Evolutionary conservation across 2,329 filamentous ascomycete species (phyloP), one percentile per base, ranked within the genome.

Genomic region (Pseudocercospora vitis): DNA sequence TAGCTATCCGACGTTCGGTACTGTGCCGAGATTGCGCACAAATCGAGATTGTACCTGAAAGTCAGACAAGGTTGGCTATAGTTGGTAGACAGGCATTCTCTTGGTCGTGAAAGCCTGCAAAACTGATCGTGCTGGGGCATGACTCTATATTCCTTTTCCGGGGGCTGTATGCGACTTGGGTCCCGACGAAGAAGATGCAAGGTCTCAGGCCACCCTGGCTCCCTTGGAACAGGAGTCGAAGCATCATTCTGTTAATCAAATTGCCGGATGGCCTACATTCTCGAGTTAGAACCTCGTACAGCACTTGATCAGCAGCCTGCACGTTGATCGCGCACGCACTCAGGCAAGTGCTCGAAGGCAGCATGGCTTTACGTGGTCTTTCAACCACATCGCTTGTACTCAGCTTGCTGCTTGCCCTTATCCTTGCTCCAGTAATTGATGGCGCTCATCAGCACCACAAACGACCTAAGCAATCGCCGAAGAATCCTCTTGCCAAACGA

Each of bases 401-500:
- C n/a, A n/a, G n/a, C n/a, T n/a, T n/a, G n/a, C n/a, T n/a, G n/a
- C n/a, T n/a, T n/a, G n/a, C n/a, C n/a, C n/a, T n/a, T n/a, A n/a
- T n/a, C n/a, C n/a, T n/a, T n/a, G n/a, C n/a, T n/a, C n/a, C n/a
- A n/a, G n/a, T n/a, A n/a, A n/a, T n/a, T n/a, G n/a, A n/a, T n/a
- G 24, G 8, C 18, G 21, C 19, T 18, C 21, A 26, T 24, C 18
- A 42, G 37, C 37, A 42, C n/a, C 42, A 45, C 24, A 14, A 45
- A 26, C 12, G 29, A 3, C 24, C 29, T 18, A 45, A 45, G 14
- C 40, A 29, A 21, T 29, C 40, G 7, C 11, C 40, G 2, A 28
- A 45, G 40, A 45, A 45, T n/a, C 12, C 14, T 6, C 31, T 55
- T 16, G 31, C 21, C 5, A 47, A 51, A 33, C 48, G 48, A 24